These are phyloP conservation scores for Lipomyces spencermartinsiae DNA, from an alignment of 805 yeast species.

Conservation along the genomic window DNA sequence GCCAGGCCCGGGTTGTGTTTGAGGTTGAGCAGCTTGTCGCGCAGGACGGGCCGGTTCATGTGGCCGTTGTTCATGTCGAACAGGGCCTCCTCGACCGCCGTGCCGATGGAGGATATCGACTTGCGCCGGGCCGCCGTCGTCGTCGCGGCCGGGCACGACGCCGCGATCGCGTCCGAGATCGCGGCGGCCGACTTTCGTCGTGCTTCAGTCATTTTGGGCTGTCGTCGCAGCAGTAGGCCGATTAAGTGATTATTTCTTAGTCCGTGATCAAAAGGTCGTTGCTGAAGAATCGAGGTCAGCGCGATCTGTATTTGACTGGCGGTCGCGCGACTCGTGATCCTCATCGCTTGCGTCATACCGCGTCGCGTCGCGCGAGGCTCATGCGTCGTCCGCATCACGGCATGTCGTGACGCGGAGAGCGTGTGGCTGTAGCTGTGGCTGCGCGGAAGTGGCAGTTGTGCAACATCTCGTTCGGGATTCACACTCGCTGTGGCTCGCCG, in stretches of 20 bases:
- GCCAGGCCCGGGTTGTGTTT: conserved; percentile 28
- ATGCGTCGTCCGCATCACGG: background rate
- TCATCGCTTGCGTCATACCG: background rate
- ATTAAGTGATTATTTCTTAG: too few relatives aligned
- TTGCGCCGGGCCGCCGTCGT: background rate
- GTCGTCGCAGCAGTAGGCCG: too few relatives aligned
- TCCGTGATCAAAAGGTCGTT: too few relatives aligned
- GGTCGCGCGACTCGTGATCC: too few relatives aligned
- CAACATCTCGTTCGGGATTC: too few relatives aligned
- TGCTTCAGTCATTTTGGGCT: conserved; percentile 28
- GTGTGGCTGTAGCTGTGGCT: background rate
- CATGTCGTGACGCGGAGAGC: background rate
- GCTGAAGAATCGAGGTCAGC: too few relatives aligned
- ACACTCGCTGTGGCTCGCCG: too few relatives aligned
- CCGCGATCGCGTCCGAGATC: conserved; percentile 15
- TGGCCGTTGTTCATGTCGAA: conserved; percentile 10
- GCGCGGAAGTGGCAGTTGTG: too few relatives aligned
- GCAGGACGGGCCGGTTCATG: conserved; percentile 50
- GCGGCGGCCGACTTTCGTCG: conserved; percentile 22
- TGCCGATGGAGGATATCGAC: conserved; percentile 13
- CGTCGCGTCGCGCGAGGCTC: background rate
- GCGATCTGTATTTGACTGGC: too few relatives aligned
- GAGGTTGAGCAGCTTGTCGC: conserved; percentile 49
- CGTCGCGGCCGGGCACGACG: background rate
- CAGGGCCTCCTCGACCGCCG: conserved; percentile 20